phyloP scores from a whole-genome alignment of 2,329 filamentous ascomycete species.

The Raffaelea arxii region DNA sequence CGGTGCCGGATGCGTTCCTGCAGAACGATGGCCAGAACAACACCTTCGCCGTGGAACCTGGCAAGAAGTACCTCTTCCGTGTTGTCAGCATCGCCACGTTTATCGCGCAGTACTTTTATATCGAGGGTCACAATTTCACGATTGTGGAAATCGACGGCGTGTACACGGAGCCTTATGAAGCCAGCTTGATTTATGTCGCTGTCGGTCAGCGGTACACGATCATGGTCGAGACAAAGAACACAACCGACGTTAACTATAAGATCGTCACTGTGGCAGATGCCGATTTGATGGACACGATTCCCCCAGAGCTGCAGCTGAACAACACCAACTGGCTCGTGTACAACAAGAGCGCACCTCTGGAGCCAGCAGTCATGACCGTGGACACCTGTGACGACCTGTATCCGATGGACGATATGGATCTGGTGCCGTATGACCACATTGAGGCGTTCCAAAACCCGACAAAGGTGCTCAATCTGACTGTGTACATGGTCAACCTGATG shows the following conservation, averaged over 20 bases:
- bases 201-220: slow-evolving; percentile 59
- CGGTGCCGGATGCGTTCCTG: slow-evolving; percentile 57
- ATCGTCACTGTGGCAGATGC: slow-evolving; percentile 39
- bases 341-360: slow-evolving; percentile 36
- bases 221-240: slow-evolving; percentile 52
- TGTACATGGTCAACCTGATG: slow-evolving; percentile 57
- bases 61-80: slow-evolving; percentile 64
- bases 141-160: slow-evolving; percentile 68
- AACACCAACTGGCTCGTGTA: slow-evolving; percentile 57
- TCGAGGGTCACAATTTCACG: slow-evolving; percentile 56
- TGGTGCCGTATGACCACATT: slow-evolving; percentile 60
- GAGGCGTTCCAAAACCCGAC: slow-evolving; percentile 51
- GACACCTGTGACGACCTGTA: slow-evolving; percentile 41
- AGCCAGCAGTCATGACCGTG: slow-evolving; percentile 21
- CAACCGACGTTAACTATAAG: slow-evolving; percentile 53
- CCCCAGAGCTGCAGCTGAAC: slow-evolving; percentile 58
- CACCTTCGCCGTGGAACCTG: slow-evolving; percentile 49
- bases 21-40: slow-evolving; percentile 61
- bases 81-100: slow-evolving; percentile 68
- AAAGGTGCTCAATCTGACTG: slow-evolving; percentile 50
- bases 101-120: slow-evolving; percentile 55
- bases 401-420: slow-evolving; percentile 62
- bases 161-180: slow-evolving; percentile 51
- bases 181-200: slow-evolving; percentile 55
- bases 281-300: slow-evolving; percentile 58